phyloP scores from a whole-genome alignment of 805 yeast genomes.

The Cyberlindnera americana region DNA sequence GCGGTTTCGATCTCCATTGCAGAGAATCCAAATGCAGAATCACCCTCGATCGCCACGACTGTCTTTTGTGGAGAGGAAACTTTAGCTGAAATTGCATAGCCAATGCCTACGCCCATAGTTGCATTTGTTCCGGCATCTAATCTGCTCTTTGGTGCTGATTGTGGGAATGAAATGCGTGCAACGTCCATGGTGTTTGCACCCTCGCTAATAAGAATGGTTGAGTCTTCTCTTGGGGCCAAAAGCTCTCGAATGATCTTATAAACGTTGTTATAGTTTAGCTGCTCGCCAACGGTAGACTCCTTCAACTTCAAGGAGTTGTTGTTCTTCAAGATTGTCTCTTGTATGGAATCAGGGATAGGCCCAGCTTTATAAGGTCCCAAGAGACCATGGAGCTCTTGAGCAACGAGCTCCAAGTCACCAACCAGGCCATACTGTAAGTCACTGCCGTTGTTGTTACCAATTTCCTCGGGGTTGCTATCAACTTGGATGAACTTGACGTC shows the following conservation, averaged over 20 bases:
- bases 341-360: slow-evolving; percentile 26
- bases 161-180: slow-evolving; percentile 58
- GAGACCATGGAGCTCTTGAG: slow-evolving; percentile 31
- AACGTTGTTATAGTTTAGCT: slow-evolving; percentile 49
- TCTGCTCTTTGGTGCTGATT: slow-evolving; percentile 47
- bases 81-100: slow-evolving; percentile 65
- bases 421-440: slow-evolving; percentile 41
- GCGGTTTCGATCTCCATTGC: slow-evolving; percentile 74
- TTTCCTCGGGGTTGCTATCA: slow-evolving; percentile 49
- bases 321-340: slow-evolving; percentile 30
- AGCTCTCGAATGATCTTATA: slow-evolving; percentile 45
- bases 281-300: slow-evolving; percentile 25
- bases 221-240: slow-evolving; percentile 29
- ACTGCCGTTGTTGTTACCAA: slow-evolving; percentile 42
- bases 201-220: slow-evolving; percentile 51
- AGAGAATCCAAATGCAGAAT: slow-evolving; percentile 75
- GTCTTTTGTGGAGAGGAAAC: slow-evolving; percentile 38
- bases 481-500: slow-evolving; percentile 53
- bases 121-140: slow-evolving; percentile 76
- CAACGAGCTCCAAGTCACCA: slow-evolving; percentile 50
- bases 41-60: slow-evolving; percentile 66
- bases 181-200: slow-evolving; percentile 81
- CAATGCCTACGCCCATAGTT: slow-evolving; percentile 74
- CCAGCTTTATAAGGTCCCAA: slow-evolving; percentile 34
- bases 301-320: slow-evolving; percentile 32